Conservation (phyloP, 805 yeast genomes). For the Ogataea ganodermae region DNA sequence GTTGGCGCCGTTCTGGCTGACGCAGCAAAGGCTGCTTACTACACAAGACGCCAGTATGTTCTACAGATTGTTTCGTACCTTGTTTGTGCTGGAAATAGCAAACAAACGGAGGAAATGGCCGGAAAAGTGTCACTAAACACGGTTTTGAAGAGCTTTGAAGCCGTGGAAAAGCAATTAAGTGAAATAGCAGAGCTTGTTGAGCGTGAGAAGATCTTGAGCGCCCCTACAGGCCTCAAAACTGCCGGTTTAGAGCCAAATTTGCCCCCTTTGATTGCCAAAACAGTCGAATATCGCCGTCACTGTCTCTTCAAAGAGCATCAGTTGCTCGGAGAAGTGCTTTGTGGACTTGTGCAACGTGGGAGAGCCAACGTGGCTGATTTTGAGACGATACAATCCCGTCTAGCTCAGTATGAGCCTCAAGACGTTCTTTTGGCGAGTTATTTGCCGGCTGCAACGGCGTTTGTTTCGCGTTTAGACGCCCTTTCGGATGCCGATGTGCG, state of each 20-base stretch:
- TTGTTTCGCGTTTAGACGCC: slow-evolving; percentile 41
- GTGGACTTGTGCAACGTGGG: slow-evolving; percentile 47
- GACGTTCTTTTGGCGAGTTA: slow-evolving; percentile 67
- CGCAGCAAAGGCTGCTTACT: slow-evolving; percentile 67
- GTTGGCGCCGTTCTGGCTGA: slow-evolving; percentile 55
- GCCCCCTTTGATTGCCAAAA: slow-evolving; percentile 46
- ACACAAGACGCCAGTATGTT: slow-evolving; percentile 70
- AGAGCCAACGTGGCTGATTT: slow-evolving; percentile 38
- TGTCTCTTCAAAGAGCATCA: slow-evolving; percentile 71
- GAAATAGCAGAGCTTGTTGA: slow-evolving; percentile 54
- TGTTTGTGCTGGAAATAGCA: slow-evolving; percentile 32
- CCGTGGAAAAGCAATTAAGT: slow-evolving; percentile 57
- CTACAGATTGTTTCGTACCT: slow-evolving; percentile 59
- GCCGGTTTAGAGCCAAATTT: too few relatives aligned
- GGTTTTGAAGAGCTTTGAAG: slow-evolving; percentile 55
- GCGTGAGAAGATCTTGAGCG: slow-evolving; percentile 55
- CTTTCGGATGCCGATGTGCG: slow-evolving; percentile 41
- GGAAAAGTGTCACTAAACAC: slow-evolving; percentile 34
- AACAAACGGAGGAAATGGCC: neutral
- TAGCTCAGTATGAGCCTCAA: slow-evolving; percentile 52
- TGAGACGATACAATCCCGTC: slow-evolving; percentile 44
- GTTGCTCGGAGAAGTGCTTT: slow-evolving; percentile 63
- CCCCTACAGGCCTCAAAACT: too few relatives aligned
- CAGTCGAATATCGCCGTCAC: slow-evolving; percentile 59
- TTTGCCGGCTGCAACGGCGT: slow-evolving; percentile 57